A percentile compares a stretch with the other conserved stretches of the same genome.
phyloP scores from a whole-genome alignment of 805 yeast species.

The Myxozyma nipponensis region DNA sequence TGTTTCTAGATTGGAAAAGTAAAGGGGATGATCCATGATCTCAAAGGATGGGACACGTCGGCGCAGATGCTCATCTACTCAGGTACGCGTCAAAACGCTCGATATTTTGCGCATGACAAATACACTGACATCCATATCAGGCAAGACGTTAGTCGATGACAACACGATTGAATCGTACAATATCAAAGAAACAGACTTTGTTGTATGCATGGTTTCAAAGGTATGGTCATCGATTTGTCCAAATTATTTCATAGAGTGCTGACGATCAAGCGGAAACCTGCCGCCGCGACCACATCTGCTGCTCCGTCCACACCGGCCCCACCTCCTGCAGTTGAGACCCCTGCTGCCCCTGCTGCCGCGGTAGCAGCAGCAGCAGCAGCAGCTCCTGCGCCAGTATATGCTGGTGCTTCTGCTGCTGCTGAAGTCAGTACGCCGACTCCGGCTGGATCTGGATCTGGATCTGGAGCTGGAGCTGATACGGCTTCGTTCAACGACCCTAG shows the following conservation, averaged over 20 bases:
- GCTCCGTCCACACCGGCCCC: conserved; percentile 15
- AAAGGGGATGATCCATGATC: conserved; percentile 66
- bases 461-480: conserved; percentile 31
- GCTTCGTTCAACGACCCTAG: conserved; percentile 37
- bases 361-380: conserved; percentile 16
- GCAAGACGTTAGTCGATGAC: conserved; percentile 82
- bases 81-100: conserved; percentile 40
- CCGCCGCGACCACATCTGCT: conserved; percentile 22
- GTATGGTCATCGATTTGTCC: conserved; percentile 4
- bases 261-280: conserved; percentile 7
- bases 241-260: neutral
- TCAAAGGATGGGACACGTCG: conserved; percentile 62
- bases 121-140: conserved; percentile 28
- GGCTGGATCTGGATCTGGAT: conserved; percentile 31
- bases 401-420: conserved; percentile 14
- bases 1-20: conserved; percentile 60
- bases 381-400: neutral
- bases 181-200: conserved; percentile 76
- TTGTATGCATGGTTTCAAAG: conserved; percentile 85
- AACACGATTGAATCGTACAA: conserved; percentile 68
- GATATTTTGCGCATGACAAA: neutral
- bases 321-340: conserved; percentile 30
- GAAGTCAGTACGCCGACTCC: conserved; percentile 29
- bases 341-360: conserved; percentile 24
- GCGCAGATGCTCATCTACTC: conserved; percentile 90